Conservation (phyloP, 225 moss, liverwort and hornwort species). For the Climacium dendroides region DNA sequence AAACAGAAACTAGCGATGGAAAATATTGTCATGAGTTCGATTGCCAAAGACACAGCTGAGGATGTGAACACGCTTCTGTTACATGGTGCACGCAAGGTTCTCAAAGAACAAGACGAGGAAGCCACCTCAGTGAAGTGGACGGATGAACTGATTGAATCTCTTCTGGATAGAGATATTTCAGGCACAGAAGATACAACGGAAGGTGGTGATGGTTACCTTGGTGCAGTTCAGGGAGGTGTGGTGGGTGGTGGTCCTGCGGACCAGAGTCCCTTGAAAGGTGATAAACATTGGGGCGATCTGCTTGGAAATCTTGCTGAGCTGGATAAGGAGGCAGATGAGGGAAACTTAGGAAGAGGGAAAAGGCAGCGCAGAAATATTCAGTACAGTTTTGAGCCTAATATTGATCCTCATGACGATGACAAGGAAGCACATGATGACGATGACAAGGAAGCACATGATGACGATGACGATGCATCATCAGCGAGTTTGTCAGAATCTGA, state of each 20-base stretch:
- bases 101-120: constrained; percentile 51
- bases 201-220: constrained; percentile 60
- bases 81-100: constrained; percentile 58
- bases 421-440: constrained; percentile 42
- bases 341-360: constrained; percentile 68
- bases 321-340: constrained; percentile 43
- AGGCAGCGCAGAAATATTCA: constrained; percentile 45
- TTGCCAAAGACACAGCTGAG: constrained; percentile 32
- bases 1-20: constrained; percentile 77
- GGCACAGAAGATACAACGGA: constrained; percentile 6
- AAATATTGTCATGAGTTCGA: constrained; percentile 55
- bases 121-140: constrained; percentile 50
- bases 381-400: constrained; percentile 43
- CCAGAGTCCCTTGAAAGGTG: constrained; percentile 11
- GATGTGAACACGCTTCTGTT: constrained; percentile 62
- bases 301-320: constrained; percentile 36
- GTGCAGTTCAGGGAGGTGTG: constrained; percentile 47
- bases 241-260: constrained; percentile 7
- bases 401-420: constrained; percentile 36
- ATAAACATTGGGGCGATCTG: constrained; percentile 51
- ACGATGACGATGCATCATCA: neutral
- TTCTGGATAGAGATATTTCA: constrained; percentile 44
- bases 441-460: neutral
- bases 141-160: constrained; percentile 41
- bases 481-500: constrained; percentile 37